Percentiles rank a stretch among this genome's conserved stretches.
These are phyloP conservation scores for Paecilomyces dactylethromorphus DNA, from an alignment of 2,329 filamentous ascomycete genomes.

Conservation along the genomic window DNA sequence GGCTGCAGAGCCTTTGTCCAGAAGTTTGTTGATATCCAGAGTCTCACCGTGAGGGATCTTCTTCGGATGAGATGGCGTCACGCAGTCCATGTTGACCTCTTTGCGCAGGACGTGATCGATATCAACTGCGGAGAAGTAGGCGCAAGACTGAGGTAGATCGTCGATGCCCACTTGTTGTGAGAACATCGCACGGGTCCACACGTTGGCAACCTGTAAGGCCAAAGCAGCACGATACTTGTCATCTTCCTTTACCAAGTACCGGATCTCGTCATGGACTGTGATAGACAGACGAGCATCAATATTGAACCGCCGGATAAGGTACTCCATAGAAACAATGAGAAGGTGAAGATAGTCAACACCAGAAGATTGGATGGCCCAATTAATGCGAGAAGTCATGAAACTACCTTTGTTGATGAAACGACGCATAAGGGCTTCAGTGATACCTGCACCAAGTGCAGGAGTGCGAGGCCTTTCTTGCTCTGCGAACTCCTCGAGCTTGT, in stretches of 20 bases:
- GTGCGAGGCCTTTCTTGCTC: slow-evolving; percentile 88
- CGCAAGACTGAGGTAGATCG: slow-evolving; percentile 87
- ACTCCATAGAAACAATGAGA: slow-evolving; percentile 90
- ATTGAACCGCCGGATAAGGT: slow-evolving; percentile 76
- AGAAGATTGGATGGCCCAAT: slow-evolving; percentile 97
- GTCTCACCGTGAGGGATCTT: slow-evolving; percentile 80
- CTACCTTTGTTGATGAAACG: slow-evolving; percentile 81
- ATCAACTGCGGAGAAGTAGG: slow-evolving; percentile 92
- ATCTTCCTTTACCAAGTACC: slow-evolving; percentile 78
- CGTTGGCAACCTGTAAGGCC: slow-evolving; percentile 86
- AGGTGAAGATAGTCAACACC: slow-evolving; percentile 96
- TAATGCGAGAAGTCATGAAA: slow-evolving; percentile 94
- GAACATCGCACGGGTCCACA: slow-evolving; percentile 98
- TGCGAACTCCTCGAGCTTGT: slow-evolving; percentile 94
- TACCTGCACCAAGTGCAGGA: slow-evolving; percentile 86
- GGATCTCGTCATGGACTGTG: slow-evolving; percentile 95
- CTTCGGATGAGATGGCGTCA: slow-evolving; percentile 77
- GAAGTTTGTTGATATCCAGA: slow-evolving; percentile 71
- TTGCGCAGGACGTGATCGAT: slow-evolving; percentile 94
- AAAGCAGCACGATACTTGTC: slow-evolving; percentile 87
- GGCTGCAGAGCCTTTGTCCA: slow-evolving; percentile 65
- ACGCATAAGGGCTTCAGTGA: slow-evolving; percentile 89
- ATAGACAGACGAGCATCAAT: slow-evolving; percentile 80
- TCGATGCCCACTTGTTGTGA: slow-evolving; percentile 93
- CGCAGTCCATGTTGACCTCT: slow-evolving; percentile 95